These are phyloP conservation scores for Teratosphaeria epicoccoides DNA, from an alignment of 2,329 filamentous ascomycete genomes.

Conservation along the genomic window DNA sequence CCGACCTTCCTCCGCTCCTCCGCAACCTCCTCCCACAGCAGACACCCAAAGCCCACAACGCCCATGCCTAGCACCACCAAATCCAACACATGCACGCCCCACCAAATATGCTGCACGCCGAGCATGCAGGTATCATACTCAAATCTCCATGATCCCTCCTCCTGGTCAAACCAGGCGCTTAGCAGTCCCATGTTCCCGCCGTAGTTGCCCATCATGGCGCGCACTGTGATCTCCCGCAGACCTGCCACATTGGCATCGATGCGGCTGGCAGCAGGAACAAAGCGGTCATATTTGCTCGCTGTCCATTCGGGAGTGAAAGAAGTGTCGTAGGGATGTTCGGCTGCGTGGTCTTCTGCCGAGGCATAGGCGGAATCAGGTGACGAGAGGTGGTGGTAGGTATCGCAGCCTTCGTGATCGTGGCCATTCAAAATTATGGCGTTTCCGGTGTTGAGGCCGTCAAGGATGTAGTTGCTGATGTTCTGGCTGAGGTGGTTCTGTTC, in stretches of 20 bases:
- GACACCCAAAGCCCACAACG: slow-evolving; percentile 5
- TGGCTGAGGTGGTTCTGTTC: slow-evolving; percentile 86
- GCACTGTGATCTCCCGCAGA: slow-evolving; percentile 79
- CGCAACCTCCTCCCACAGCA: slow-evolving; percentile 1
- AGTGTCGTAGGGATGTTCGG: slow-evolving; percentile 3
- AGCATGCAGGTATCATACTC: slow-evolving; percentile 69
- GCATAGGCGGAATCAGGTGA: slow-evolving; percentile 2
- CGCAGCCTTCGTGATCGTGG: slow-evolving; percentile 91
- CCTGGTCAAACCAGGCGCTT: slow-evolving; percentile 77
- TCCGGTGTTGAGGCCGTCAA: slow-evolving; percentile 64
- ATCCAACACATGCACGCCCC: slow-evolving; percentile 71
- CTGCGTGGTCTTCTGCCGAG: slow-evolving; percentile 3
- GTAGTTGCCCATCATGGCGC: slow-evolving; percentile 97
- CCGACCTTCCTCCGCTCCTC: neutral
- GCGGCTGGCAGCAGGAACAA: neutral
- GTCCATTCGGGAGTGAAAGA: slow-evolving; percentile 7
- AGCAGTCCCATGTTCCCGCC: slow-evolving; percentile 84
- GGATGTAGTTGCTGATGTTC: slow-evolving; percentile 56
- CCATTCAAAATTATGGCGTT: slow-evolving; percentile 77
- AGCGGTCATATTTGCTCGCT: slow-evolving; percentile 2
- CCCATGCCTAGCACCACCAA: slow-evolving; percentile 35
- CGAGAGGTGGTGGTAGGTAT: slow-evolving; percentile 62
- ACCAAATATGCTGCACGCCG: slow-evolving; percentile 88
- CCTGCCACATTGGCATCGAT: slow-evolving; percentile 30
- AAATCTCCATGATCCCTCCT: slow-evolving; percentile 64